These are phyloP conservation scores for Penicillium ucsense DNA, from an alignment of 495 filamentous ascomycete species.

Conservation along the genomic window DNA sequence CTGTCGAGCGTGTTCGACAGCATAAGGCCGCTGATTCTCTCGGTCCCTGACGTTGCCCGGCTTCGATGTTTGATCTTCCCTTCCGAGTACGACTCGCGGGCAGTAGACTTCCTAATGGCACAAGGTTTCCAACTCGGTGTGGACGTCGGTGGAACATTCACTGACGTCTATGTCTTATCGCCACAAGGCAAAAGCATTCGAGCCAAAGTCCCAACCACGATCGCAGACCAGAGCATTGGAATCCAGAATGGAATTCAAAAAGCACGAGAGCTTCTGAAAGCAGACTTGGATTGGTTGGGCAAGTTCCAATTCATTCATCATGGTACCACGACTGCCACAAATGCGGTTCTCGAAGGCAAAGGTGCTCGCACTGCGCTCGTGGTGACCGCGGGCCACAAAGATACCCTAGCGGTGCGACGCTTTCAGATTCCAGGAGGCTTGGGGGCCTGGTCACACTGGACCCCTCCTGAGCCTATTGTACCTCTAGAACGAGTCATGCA, in stretches of 20 bases:
- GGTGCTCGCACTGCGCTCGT: conserved; percentile 31
- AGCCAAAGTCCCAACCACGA: conserved; percentile 41
- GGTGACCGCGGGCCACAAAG: conserved; percentile 32
- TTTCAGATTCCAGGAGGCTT: conserved; percentile 41
- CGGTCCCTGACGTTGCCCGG: no score
- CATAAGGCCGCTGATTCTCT: no score
- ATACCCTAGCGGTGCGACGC: conserved; percentile 31
- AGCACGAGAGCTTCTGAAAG: conserved; percentile 20
- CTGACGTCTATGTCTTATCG: conserved; percentile 37
- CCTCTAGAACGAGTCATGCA: conserved; percentile 40
- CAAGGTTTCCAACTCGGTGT: conserved; percentile 27
- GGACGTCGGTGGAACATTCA: conserved; percentile 41
- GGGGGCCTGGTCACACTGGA: conserved; percentile 39
- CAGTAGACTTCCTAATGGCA: background rate
- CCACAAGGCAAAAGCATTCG: conserved; percentile 30
- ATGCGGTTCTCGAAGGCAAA: conserved; percentile 33
- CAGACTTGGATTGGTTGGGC: conserved; percentile 16
- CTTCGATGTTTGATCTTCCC: no score
- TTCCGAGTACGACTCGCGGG: no score
- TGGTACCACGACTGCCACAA: conserved; percentile 33
- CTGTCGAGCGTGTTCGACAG: no score
- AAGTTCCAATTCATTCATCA: conserved; percentile 30
- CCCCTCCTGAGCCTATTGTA: conserved; percentile 38
- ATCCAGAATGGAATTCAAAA: conserved; percentile 35
- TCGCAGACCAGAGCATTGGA: conserved; percentile 37